Evolutionary conservation across 176 grass and related monocot genomes (phyloP), one percentile per base, ranked within the genome.

Genomic region (Lolium rigidum): DNA sequence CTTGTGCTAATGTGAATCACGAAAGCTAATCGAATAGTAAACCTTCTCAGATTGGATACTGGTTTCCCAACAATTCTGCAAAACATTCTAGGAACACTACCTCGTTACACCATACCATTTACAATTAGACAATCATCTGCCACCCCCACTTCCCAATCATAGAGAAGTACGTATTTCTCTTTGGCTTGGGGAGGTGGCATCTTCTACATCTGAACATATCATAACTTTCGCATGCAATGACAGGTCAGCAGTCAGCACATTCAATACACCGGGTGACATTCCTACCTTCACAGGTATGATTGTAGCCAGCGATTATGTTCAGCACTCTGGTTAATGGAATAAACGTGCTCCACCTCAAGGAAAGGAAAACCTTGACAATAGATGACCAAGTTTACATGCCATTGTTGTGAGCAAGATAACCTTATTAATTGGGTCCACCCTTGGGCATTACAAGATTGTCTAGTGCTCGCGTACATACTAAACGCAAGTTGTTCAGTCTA

Each of bases 21-120:
- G 37, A 67, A 66, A 66, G 37, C 64, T 67, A 67, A 17, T 37
- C 37, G 63, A 67, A 67, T 31, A 67, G 64, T 67, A 37, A 67
- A 67, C 64, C 6, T 67, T 37, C 64, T 37, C 64, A 67, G 13
- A 67, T 37, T 37, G 12, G 25, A 6, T 35, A 67, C 64, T 67
- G 28, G 28, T 67, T 8, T 16, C 26, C 5, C 26, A 16, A 31
- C 14, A 35, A 7, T 35, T 63, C 22, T 26, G 60, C 22, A 63
- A 63, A 26, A 63, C 22, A 31, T 63, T 26, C 21, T 4, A 63
- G 22, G n/a, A 63, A 63, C 60, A 63, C 22, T 13, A 26, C 60
- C 22, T 63, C 5, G 5, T 14, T 26, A 63, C 21, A 62, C 59
- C 59, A 62, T 25, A 25, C 60, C 22, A 26, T 63, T 63, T 25